phyloP scores from a whole-genome alignment of 2,329 filamentous ascomycete species.

The Phyllosticta citriasiana region DNA sequence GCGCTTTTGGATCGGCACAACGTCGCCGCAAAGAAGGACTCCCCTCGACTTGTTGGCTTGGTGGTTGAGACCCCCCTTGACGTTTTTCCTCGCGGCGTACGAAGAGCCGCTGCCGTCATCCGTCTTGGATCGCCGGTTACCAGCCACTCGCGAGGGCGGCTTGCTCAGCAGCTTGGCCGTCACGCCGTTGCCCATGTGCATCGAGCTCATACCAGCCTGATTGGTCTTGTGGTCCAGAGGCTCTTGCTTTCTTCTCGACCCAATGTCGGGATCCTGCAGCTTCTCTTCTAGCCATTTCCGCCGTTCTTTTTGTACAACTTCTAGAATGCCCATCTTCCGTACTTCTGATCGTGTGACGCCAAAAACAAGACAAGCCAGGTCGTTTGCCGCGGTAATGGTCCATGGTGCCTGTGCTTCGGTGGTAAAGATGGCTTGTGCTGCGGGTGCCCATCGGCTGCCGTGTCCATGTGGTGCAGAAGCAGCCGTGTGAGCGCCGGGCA shows the following conservation, averaged over 20 bases:
- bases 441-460: constrained; percentile 79
- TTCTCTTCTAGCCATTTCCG: constrained; percentile 84
- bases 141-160: constrained; percentile 50
- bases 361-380: constrained; percentile 93
- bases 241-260: constrained; percentile 28
- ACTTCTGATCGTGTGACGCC: constrained; percentile 97
- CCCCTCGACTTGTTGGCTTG: constrained; percentile 69
- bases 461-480: constrained; percentile 60
- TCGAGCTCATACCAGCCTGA: constrained; percentile 28
- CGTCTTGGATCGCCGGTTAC: constrained; percentile 52
- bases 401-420: constrained; percentile 85
- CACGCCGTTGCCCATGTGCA: constrained; percentile 69
- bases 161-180: constrained; percentile 84
- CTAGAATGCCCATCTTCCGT: constrained; percentile 85
- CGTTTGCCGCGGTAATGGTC: constrained; percentile 94
- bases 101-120: constrained; percentile 47
- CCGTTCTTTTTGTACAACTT: constrained; percentile 85
- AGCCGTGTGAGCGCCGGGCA: constrained; percentile 24
- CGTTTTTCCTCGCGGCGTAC: constrained; percentile 32
- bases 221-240: constrained; percentile 24
- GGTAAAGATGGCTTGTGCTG: constrained; percentile 93
- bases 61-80: constrained; percentile 55
- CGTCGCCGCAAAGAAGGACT: constrained; percentile 87
- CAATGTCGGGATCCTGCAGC: constrained; percentile 52
- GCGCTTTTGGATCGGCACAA: constrained; percentile 95